phyloP scores from a whole-genome alignment of 257 asterid genomes.

The Solanum lycopersicoides region DNA sequence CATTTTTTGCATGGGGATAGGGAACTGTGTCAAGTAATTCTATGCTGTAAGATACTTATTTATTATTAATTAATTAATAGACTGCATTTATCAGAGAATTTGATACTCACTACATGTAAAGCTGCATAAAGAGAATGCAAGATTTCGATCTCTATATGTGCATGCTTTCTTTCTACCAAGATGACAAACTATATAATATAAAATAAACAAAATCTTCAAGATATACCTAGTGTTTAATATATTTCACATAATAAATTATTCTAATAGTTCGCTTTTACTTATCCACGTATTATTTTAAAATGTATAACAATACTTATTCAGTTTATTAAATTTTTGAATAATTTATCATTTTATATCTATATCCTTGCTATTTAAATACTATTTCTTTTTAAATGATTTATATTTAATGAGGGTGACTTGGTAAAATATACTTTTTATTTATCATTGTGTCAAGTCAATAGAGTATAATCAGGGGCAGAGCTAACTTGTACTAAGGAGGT shows the following conservation, averaged over 20 bases:
- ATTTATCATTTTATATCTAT: too few relatives aligned
- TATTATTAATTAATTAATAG: neutral
- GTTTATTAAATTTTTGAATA: too few relatives aligned
- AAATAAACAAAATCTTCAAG: neutral
- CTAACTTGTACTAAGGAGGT: too few relatives aligned
- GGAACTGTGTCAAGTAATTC: neutral
- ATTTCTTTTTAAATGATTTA: neutral
- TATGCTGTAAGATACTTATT: neutral
- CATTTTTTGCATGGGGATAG: neutral
- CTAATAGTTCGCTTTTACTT: rapidly evolving
- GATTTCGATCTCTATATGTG: neutral
- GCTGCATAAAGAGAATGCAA: neutral
- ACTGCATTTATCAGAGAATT: neutral
- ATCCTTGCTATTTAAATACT: too few relatives aligned
- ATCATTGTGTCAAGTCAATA: neutral
- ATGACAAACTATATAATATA: neutral
- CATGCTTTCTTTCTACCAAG: neutral
- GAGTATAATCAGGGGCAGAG: too few relatives aligned
- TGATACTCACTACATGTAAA: neutral
- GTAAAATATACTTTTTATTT: too few relatives aligned
- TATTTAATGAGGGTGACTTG: neutral
- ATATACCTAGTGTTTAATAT: neutral
- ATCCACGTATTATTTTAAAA: too few relatives aligned
- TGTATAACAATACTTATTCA: neutral
- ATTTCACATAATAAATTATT: neutral